Percentiles rank a stretch among this genome's conserved stretches.
phyloP scores from a whole-genome alignment of 768 basidiomycete genomes.

The Peribolospora kevripleyi region DNA sequence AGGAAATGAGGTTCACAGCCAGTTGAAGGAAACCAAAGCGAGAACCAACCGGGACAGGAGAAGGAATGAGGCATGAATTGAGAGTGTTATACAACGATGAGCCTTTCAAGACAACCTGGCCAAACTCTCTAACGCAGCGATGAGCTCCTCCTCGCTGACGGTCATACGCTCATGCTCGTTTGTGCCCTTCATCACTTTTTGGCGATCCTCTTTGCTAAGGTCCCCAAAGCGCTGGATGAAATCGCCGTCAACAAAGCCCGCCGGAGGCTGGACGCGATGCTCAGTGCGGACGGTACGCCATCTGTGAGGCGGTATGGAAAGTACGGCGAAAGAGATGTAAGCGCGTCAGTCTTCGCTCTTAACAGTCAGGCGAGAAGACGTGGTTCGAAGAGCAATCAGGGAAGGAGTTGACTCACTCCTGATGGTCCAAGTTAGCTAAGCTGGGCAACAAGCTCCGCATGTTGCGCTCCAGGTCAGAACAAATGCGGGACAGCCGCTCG shows the following conservation, averaged over 20 bases:
- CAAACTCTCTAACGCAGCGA: slow-evolving; percentile 24
- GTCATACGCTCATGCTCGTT: slow-evolving; percentile 36
- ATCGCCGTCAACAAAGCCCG: slow-evolving; percentile 72
- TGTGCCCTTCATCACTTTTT: slow-evolving; percentile 33
- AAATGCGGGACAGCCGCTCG: slow-evolving; percentile 28
- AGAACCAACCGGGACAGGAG: too few relatives aligned
- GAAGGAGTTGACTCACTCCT: slow-evolving; percentile 27
- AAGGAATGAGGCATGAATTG: neutral
- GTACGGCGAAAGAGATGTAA: neutral
- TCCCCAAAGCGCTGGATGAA: slow-evolving; percentile 46
- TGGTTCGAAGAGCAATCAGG: neutral
- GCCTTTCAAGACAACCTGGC: slow-evolving; percentile 24
- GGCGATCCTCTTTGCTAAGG: slow-evolving; percentile 23
- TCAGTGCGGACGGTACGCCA: slow-evolving; percentile 34
- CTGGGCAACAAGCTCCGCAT: slow-evolving; percentile 31
- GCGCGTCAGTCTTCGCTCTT: neutral
- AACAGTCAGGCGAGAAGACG: neutral
- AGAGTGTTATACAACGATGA: neutral
- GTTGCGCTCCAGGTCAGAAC: slow-evolving; percentile 54
- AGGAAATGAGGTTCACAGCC: slow-evolving; percentile 1
- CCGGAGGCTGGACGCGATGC: slow-evolving; percentile 27
- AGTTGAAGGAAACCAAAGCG: neutral
- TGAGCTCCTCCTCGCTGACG: slow-evolving; percentile 24
- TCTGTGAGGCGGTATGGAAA: slow-evolving; percentile 21
- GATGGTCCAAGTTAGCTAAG: slow-evolving; percentile 35